A percentile compares a stretch with the other conserved stretches of the same genome.
Evolutionary conservation across 495 filamentous ascomycete genomes (phyloP).

Genomic region (Podospora comata): DNA sequence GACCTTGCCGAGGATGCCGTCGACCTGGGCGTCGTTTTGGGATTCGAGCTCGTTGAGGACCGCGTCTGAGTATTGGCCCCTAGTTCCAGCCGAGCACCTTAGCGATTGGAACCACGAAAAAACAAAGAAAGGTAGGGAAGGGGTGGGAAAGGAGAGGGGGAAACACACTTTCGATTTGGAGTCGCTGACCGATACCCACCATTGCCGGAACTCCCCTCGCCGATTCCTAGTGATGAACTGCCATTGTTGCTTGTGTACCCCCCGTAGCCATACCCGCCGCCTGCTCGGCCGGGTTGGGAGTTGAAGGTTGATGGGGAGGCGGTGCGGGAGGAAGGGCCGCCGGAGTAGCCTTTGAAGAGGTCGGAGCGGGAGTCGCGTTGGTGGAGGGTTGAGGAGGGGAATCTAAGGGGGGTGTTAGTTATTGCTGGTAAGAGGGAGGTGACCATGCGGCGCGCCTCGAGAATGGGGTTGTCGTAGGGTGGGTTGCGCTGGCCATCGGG

Average conservation of each 20-base stretch:
- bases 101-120: background rate
- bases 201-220: slow-evolving; percentile 14
- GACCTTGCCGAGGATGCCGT: slow-evolving; percentile 88
- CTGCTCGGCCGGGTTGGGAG: slow-evolving; percentile 39
- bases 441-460: background rate
- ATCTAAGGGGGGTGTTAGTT: slow-evolving; percentile 41
- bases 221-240: slow-evolving; percentile 32
- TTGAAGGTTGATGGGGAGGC: slow-evolving; percentile 50
- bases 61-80: slow-evolving; percentile 90
- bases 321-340: slow-evolving; percentile 47
- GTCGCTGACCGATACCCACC: slow-evolving; percentile 61
- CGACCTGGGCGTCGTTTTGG: slow-evolving; percentile 89
- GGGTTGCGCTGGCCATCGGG: too few species aligned
- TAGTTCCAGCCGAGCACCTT: background rate
- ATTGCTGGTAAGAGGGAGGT: background rate
- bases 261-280: slow-evolving; percentile 62
- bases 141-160: too few species aligned
- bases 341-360: slow-evolving; percentile 83
- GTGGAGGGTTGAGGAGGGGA: slow-evolving; percentile 61
- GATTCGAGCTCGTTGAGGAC: slow-evolving; percentile 91
- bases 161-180: slow-evolving; percentile 52
- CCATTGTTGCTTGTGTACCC: slow-evolving; percentile 36
- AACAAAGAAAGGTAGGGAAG: too few species aligned
- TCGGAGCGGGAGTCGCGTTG: slow-evolving; percentile 84
- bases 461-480: background rate